Base-by-base conservation (phyloP, 441 rosid genomes). In the Hura crepitans region DNA sequence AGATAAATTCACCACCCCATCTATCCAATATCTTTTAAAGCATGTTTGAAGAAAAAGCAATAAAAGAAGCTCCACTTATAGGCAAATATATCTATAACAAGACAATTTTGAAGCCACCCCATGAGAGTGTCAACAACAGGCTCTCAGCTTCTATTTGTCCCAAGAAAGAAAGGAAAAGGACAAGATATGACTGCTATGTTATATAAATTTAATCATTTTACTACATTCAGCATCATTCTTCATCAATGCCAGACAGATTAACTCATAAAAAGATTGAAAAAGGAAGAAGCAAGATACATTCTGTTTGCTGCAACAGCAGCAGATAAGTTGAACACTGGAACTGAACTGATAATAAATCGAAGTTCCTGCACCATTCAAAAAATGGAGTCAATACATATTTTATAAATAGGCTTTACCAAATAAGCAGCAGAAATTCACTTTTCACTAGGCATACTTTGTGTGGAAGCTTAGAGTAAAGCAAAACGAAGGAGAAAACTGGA, bases 391-490 rank as follows among this genome's bases (percentile, higher is more conserved):
- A 69, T 43, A 61, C 18, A 42, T 49, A 18, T 15, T 47, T 39
- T 49, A 53, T 11, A 71, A 71, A 60, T 13, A 58, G 62, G 49
- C 68, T 65, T 57, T 58, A 74, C 60, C 66, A 71, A 66, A 62
- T 31, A 63, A 62, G 80, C 70, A 17, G 78, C 72, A 20, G 47
- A 69, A 73, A 49, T 68, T 42, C 27, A 71, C 49, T 55, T 65
- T 74, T 66, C 61, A 65, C 66, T 28, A 10, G 50, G 61, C 72
- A 62, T 78, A 95, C 99, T 93, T 95, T 95, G 86, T 95, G 98
- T 4, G 96, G 96, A 78, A 95, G 97, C 85, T 90, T 95, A 37
- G 98, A 95, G 85, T 95, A 95, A 72, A 95, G 91, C 65, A 88
- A 47, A 73, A 92, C 79, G 77, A 92, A 92, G 65, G 84, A 85